Evolutionary conservation across 148 eudicot genomes (phyloP), one percentile per base, ranked within the genome.

Genomic region (Gaultheria prostrata): DNA sequence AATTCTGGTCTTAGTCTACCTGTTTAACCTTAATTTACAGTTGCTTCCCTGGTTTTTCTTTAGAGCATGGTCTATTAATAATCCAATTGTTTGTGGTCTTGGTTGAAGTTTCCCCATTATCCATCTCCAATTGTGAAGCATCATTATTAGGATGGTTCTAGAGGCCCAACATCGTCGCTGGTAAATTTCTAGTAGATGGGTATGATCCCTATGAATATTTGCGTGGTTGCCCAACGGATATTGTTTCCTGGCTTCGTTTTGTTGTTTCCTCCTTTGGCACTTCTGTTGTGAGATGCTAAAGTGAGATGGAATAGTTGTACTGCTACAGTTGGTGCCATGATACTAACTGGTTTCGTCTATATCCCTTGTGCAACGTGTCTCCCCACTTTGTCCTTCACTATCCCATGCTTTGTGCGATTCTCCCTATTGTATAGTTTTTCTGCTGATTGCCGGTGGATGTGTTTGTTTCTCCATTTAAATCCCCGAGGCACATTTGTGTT

Each of bases 31-130:
- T n/a, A n/a, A n/a, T n/a, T n/a, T n/a, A n/a, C n/a, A 20, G 93
- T 85, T 80, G 51, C 78, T 61, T 20, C 69, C 74, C 35, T n/a
- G 14, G 50, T 51, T 15, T 43, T 67, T 14, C 51, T 24, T 65
- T 67, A 39, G 43, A 12, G 48, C 51, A 24, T 72, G 26, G 8
- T 50, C 18, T 21, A 50, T 18, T 67, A 48, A 81, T 82, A 2
- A 45, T 32, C 57, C 21, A 17, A 65, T 45, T 26, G 67, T 7
- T 39, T 5, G 32, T 26, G 3, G 3, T 63, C 32, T 61, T 80
- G 56, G 35, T 61, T 80, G 24, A 33, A 77, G 45, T 24, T 43
- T 13, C 32, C 65, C 26, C 71, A 24, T 39, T 39, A 26, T 65
- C 71, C 11, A 33, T 65, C 35, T 65, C 71, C 15, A 26, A 11